Base-by-base conservation (phyloP, 1,139 yeast genomes). In the Geotrichum histeridarum region DNA sequence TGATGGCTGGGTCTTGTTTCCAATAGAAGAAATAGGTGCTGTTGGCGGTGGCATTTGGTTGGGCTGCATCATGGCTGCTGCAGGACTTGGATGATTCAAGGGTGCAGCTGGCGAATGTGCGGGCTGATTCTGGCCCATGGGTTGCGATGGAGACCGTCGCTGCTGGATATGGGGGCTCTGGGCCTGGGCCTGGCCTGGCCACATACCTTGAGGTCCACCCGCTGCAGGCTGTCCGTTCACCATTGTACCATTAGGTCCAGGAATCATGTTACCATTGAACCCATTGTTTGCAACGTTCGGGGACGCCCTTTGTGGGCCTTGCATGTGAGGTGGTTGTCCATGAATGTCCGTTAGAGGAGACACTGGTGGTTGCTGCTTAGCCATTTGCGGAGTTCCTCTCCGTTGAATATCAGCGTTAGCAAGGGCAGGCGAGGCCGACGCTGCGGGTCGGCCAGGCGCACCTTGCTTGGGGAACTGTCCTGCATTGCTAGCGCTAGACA, bases 301-400 rank as follows among this genome's bases (percentile, higher is more conserved):
- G 54, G 54, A 36, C 11, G 42, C 47, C 12, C 61, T 44, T 8
- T 12, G 35, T 22, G 27, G 27, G 27, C 27, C 27, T 22, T 22
- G 27, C 11, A 22, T 38, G n/a, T n/a, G 32, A 6, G 44, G 51
- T 30, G 49, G 58, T 15, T 55, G 60, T 12, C 44, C 56, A 37
- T 46, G 37, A 44, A 44, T 35, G 17, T 56, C 59, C 11, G 63
- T 59, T 49, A 61, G 51, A 8, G 70, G 70, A 11, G 71, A 66
- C 31, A 61, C 66, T 4, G 71, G 69, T 8, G 61, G 59, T n/a
- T 64, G 63, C 54, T 65, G 69, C 50, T 67, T 67, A 18, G 62
- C 56, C 56, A 65, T 53, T 57, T 67, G 67, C 8, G 69, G 68
- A 4, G 69, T 67, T 14, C 62, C 63, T 2, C 69, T 61, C 42